Base-by-base conservation (phyloP, 23 red algal genomes). In the Gracilaria vermiculophylla region DNA sequence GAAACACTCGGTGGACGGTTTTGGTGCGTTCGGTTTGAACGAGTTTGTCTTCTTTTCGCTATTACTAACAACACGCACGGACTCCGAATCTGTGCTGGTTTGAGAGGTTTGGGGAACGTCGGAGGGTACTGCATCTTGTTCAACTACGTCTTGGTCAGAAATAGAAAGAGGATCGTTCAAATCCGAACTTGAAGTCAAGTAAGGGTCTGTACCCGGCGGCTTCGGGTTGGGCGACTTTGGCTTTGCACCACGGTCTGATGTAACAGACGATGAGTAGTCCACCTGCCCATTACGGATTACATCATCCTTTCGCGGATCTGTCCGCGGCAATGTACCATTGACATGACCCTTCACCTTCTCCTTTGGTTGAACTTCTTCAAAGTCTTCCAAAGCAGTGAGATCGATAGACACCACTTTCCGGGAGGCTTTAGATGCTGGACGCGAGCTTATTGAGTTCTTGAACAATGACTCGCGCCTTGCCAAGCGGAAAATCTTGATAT, bases 391-490 rank as follows among this genome's bases (percentile, higher is more conserved):
- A 20, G 44, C 67, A 8, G 67, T 73, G 67, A 73, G 67, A 73
- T 73, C 67, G 67, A 73, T 73, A 12, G 67, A 73, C 3, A 73
- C 15, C 19, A 73, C 42, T 48, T 73, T 47, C 67, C 25, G 39
- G 15, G 67, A 73, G 15, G 37, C 17, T 28, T 32, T 73, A 29
- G 36, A 45, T 10, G 2, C 2, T 40, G 67, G 23, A 24, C 36
- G 67, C 14, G 67, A 45, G 39, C 21, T 9, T 37, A 73, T 12
- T 5, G 67, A 31, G 6, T 40, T 24, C 24, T n/a, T 45, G 67
- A 73, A 73, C 24, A 73, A 14, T 23, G 40, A 39, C 44, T 48
- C 37, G 40, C 67, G 36, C 36, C 47, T 73, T 19, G 33, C 39
- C 37, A 45, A 73, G 5, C 47, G 67, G 15, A 45, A 73, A 29